phyloP scores from a whole-genome alignment of 169 alveolate genomes.

The Plasmodium falciparum region DNA sequence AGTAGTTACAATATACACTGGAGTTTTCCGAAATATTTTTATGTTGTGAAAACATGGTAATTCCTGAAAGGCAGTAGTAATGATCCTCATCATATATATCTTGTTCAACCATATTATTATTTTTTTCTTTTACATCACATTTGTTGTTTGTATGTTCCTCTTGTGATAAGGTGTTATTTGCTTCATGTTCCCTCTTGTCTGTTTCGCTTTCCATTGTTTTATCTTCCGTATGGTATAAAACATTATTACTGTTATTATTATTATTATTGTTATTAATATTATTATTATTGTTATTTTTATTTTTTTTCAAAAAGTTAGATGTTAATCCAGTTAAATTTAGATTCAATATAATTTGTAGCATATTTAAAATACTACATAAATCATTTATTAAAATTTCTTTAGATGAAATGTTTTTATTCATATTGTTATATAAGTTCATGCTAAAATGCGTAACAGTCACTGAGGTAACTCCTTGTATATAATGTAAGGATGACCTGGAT shows the following conservation, averaged over 20 bases:
- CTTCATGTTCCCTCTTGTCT: neutral
- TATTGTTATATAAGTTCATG: constrained; percentile 16
- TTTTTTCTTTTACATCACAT: neutral
- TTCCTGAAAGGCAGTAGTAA: constrained; percentile 45
- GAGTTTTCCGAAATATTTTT: constrained; percentile 2
- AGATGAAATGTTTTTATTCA: constrained; percentile 23
- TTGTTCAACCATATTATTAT: neutral
- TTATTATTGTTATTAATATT: too few species aligned
- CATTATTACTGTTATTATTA: too few species aligned
- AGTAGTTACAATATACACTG: constrained; percentile 38
- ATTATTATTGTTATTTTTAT: neutral
- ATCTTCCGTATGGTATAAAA: neutral
- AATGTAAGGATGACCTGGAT: constrained; percentile 23
- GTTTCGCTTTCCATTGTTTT: neutral
- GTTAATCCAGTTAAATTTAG: constrained; percentile 34
- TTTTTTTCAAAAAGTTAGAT: constrained; percentile 34
- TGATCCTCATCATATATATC: neutral
- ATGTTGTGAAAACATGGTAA: constrained; percentile 31
- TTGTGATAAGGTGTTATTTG: neutral
- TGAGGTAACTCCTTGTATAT: constrained; percentile 35
- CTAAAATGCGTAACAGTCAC: constrained; percentile 57
- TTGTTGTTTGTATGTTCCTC: neutral
- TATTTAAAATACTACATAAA: constrained; percentile 34
- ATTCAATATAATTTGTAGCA: constrained; percentile 22
- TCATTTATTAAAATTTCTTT: constrained; percentile 49